Base-by-base conservation (phyloP, 495 filamentous ascomycete genomes). In the Delitschia confertaspora region DNA sequence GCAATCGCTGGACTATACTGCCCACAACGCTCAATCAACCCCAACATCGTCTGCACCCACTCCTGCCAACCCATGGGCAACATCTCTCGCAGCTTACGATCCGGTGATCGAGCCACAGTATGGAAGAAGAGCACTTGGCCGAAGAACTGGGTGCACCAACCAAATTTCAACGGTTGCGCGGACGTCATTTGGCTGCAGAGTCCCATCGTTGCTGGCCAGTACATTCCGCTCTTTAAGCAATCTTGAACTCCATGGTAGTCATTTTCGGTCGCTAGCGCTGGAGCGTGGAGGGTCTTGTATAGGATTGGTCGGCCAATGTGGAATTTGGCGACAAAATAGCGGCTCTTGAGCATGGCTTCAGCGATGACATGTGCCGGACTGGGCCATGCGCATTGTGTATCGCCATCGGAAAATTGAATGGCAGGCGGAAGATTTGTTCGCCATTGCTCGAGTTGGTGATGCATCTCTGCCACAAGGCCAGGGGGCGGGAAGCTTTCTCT, bases 401-500 rank as follows among this genome's bases (percentile, higher is more conserved):
- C 52, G 5, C 34, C 16, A 16, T 50, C 46, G 5, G 46, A 30
- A 23, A 56, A 56, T n/a, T 52, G 47, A 4, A 56, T 38, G n/a
- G 47, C 19, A 16, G 42, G 26, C 6, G 53, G 53, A 14, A 56
- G 48, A 26, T 56, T 56, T 3, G 13, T 40, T 4, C 48, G 42
- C 53, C 53, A 56, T 45, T 56, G 47, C 8, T 56, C 53, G 2
- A 56, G 48, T 34, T 56, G 53, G 26, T 52, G 53, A 33, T 45
- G 53, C 34, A 56, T 44, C 33, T 56, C 53, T 7, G 42, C 37
- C 4, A 36, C 44, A 10, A 56, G 11, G 10, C 33, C 29, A 14
- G 48, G 39, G 3, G 41, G 37, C 17, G 53, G 53, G 6, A 25
- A 51, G 1, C 29, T 35, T 29, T 39, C 26, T 26, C 45, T 51